Evolutionary conservation across 352 stramenopile species (phyloP).

Genomic region (Plasmopara viticola): DNA sequence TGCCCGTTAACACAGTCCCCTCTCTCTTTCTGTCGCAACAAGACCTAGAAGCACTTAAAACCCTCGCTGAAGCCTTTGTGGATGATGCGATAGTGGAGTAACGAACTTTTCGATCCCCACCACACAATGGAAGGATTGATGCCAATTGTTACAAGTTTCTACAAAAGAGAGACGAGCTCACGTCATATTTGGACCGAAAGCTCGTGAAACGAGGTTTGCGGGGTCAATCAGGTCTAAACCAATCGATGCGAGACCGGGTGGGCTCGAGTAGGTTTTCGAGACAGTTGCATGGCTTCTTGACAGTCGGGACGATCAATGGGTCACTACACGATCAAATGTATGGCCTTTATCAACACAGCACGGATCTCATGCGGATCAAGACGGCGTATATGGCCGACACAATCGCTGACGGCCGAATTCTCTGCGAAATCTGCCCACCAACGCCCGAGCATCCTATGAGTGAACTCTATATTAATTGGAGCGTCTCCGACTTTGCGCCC

Average conservation of each 20-base stretch:
- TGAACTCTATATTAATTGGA: conserved; percentile 36
- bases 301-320: conserved; percentile 31
- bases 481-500: conserved; percentile 19
- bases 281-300: conserved; percentile 27
- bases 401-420: conserved; percentile 24
- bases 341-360: conserved; percentile 24
- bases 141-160: conserved; percentile 42
- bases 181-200: conserved; percentile 24
- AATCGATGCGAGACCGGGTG: conserved; percentile 13
- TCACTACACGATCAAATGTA: conserved; percentile 36
- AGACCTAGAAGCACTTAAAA: conserved; percentile 33
- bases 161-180: conserved; percentile 25
- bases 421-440: conserved; percentile 26
- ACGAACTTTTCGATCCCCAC: conserved; percentile 25
- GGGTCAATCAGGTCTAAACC: conserved; percentile 6
- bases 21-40: conserved; percentile 34
- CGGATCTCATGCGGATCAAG: conserved; percentile 29
- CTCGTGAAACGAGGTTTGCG: conserved; percentile 3
- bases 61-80: conserved; percentile 33
- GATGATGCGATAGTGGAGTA: conserved; percentile 43
- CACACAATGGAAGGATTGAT: conserved; percentile 32
- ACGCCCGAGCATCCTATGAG: conserved; percentile 23
- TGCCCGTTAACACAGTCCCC: conserved; percentile 32
- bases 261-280: conserved; percentile 28
- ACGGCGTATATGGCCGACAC: conserved; percentile 29